These are phyloP conservation scores for Globisporangium acanthophoron DNA, from an alignment of 352 stramenopile genomes.

Conservation along the genomic window DNA sequence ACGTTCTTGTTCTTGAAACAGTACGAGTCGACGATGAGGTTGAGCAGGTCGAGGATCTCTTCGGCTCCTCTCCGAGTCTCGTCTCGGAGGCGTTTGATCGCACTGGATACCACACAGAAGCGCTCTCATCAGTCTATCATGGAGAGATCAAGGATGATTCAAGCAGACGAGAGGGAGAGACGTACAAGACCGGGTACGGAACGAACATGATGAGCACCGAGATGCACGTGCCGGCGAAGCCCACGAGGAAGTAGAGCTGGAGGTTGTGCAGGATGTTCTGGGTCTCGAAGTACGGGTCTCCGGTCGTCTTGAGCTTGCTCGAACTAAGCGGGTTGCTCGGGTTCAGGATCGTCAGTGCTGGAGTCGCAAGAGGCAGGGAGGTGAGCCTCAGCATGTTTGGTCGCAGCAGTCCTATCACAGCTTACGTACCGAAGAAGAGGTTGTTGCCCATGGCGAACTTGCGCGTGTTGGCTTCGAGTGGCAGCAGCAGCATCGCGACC, in stretches of 20 bases:
- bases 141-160: no score
- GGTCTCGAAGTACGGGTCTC: conserved; percentile 28
- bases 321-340: conserved; percentile 29
- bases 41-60: conserved; percentile 37
- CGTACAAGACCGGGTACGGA: conserved; percentile 59
- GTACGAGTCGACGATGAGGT: conserved; percentile 53
- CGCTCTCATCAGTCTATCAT: no score
- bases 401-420: background rate
- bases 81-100: no score
- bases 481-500: conserved; percentile 40
- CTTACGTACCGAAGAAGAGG: conserved; percentile 40
- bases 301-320: conserved; percentile 28
- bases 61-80: conserved; percentile 22
- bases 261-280: conserved; percentile 50
- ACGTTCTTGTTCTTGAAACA: conserved; percentile 56
- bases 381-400: no score
- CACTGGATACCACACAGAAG: no score
- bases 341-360: conserved; percentile 62
- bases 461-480: conserved; percentile 54
- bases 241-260: conserved; percentile 42
- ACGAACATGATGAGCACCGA: conserved; percentile 50
- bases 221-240: conserved; percentile 41
- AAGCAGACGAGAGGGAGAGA: background rate
- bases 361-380: no score
- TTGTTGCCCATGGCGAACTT: conserved; percentile 69